phyloP scores from a whole-genome alignment of 192 early-diverging fungal genomes.

The Rhizoclosmatium sp. region DNA sequence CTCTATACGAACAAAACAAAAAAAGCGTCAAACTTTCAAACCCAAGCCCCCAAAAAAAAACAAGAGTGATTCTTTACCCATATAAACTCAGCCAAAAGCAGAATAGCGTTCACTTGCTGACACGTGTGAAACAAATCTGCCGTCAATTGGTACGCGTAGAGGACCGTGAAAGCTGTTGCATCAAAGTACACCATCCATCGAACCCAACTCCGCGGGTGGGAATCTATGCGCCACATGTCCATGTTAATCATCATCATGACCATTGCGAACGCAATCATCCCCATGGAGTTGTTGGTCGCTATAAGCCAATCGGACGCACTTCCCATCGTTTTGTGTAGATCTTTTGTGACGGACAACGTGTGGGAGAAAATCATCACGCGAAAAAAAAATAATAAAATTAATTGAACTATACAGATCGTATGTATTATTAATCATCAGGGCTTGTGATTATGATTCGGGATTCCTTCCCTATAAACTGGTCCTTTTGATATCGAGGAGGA shows the following conservation, averaged over 20 bases:
- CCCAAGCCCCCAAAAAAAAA: no score
- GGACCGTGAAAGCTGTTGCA: constrained; percentile 4
- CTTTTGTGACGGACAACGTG: no score
- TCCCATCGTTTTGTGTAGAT: neutral
- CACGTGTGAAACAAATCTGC: neutral
- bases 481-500: no score
- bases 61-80: no score
- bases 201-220: constrained; percentile 9
- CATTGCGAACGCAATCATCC: neutral
- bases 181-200: constrained; percentile 19
- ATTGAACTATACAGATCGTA: no score
- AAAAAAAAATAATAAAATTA: no score
- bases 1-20: constrained; percentile 1
- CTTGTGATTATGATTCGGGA: no score
- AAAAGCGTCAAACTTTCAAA: neutral
- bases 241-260: constrained; percentile 1
- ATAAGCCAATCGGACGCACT: neutral
- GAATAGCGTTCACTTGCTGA: neutral
- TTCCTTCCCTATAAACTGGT: no score
- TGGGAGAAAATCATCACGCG: neutral
- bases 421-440: no score
- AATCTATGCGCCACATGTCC: neutral
- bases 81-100: neutral
- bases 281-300: neutral
- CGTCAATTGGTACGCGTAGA: neutral